Evolutionary conservation across 148 eudicot genomes (phyloP), one percentile per base, ranked within the genome.

Genomic region (Heliamphora exappendiculata): DNA sequence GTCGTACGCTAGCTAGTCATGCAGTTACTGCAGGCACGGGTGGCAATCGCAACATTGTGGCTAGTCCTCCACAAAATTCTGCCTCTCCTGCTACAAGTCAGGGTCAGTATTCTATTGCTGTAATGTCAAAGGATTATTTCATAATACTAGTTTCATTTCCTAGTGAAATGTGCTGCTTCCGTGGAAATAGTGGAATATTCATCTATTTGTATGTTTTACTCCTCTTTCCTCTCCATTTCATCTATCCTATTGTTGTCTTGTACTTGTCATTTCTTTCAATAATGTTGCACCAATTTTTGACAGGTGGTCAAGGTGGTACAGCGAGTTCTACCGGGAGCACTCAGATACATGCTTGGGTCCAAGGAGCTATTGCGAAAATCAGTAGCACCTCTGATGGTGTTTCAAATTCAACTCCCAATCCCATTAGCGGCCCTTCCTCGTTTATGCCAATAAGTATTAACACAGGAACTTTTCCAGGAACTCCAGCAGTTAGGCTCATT

Each of bases 301-400:
- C 82, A 92, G 98, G 93, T 24, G 84, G 87, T 72, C 97, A 88
- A 85, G 91, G 89, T 82, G 96, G 91, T 62, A 81, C 96, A 3
- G 82, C 94, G 74, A 92, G 87, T 77, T 91, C 98, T 73, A 85
- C 94, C 0, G 97, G 97, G 72, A 95, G 90, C 81, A 91, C 93
- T 74, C 98, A 91, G 75, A 89, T 95, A 93, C 97, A 93, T 63
- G 98, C 96, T 80, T 95, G 98, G 98, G 97, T 95, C 64, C 98
- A 95, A 83, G 98, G 98, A 75, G 98, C 98, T 79, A 91, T 95
- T 77, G 98, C 98, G 50, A 95, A 95, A 86, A 95, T 95, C 75
- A 95, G 98, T 81, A 88, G 94, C 83, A 89, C 96, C 4, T 51
- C 88, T 53, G 98, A 95, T 75, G 93, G 91, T 63, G 94, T 86